Base-by-base conservation (phyloP, 768 basidiomycete species). In the Saitozyma sp. region DNA sequence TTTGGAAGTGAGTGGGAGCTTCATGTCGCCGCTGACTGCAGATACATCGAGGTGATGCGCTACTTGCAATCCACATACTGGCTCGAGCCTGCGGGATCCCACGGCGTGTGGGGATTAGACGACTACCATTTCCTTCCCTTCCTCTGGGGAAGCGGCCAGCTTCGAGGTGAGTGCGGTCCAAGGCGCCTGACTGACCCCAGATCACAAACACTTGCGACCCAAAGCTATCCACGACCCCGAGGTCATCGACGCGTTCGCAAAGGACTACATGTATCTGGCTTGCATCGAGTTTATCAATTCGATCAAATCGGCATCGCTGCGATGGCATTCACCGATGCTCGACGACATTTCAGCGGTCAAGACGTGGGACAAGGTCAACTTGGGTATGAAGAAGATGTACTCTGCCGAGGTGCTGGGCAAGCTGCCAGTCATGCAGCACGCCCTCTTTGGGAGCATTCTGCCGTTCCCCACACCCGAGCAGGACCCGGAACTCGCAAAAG, bases 291-390 rank as follows among this genome's bases (percentile, higher is more conserved):
- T 97, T 79, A 94, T 94, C 81, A 96, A 96, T 79, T 92, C 91
- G 2, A 91, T 97, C 67, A 98, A 98, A 77, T 92, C 93, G 0
- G 93, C 94, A 0, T 93, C 93, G 0, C 83, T 98, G 0, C 85
- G 92, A 56, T 99, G 95, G 95, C 95, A 99, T 81, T 96, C 92
- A 0, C 95, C 95, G 0, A 98, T 99, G 95, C 85, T 99, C 8
- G 92, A 97, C 78, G 95, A 98, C 74, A 98, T 98, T 59, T 94
- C 92, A 0, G 92, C 89, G 0, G 92, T 83, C 69, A 82, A 82
- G 68, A 79, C 78, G 0, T 98, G 95, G 95, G 90, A 91, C 72
- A 98, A 96, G 78, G 92, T 97, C 67, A 97, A 98, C 78, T 80
- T 83, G 6, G 95, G 95, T 4, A 96, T 99, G 92, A 84, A 90